Base-by-base conservation (phyloP, 176 grass and related monocot species). In the Carex cristatella region DNA sequence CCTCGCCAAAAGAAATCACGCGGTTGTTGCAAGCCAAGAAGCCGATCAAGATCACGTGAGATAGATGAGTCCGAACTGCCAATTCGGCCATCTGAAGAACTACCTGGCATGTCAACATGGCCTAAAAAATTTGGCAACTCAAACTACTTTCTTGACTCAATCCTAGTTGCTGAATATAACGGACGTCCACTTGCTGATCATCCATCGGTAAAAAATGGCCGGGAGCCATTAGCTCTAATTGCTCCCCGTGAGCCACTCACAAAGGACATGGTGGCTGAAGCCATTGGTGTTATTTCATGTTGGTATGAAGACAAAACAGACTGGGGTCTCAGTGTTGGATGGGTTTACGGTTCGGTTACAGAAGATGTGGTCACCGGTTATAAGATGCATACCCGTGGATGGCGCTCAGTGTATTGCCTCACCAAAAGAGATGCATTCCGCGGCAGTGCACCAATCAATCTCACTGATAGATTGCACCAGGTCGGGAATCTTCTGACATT, bases 361-460 rank as follows among this genome's bases (percentile, higher is more conserved):
- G 81, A 83, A 63, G 81, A 83, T 69, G 81, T 83, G 19, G 81
- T 83, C 19, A 83, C 81, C 31, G 81, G 81, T 65, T 83, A 65
- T 32, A 83, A 69, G 62, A 83, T 83, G 81, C 81, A 83, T 69
- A 83, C 81, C 10, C 58, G 81, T 1, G 81, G 81, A 83, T 83
- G 81, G 81, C 63, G 81, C 64, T 83, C 81, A 1, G 61, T 66
- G 3, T 83, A 83, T 66, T 83, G 81, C 28, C n/a, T 83, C 63
- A 65, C 81, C 81, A 83, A 67, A 49, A 33, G 81, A 32, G 81
- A 83, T 37, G 81, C 81, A 49, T 83, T 83, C 16, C 81, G 81
- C 7, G 81, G 81, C 1, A 18, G 40, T 55, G 81, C 81, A 54
- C 81, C 81, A 32, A 83, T 83, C 81, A 83, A 83, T 83, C 81